These are phyloP conservation scores for Cladosporium velox DNA, from an alignment of 2,329 filamentous ascomycete genomes.

Conservation along the genomic window DNA sequence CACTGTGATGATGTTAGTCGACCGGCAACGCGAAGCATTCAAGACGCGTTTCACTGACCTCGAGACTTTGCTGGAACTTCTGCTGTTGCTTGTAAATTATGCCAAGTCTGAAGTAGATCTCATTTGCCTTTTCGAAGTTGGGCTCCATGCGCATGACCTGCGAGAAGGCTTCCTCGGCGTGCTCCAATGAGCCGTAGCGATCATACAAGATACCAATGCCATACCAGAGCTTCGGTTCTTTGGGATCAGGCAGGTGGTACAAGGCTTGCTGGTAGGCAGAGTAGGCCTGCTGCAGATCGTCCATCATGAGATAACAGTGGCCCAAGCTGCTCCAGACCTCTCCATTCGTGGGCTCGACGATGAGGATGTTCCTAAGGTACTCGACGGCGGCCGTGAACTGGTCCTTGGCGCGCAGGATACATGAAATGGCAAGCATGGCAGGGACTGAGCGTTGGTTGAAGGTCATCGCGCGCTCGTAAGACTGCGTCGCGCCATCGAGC, in stretches of 20 bases:
- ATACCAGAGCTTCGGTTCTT: constrained; percentile 99
- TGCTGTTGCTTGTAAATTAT: constrained; percentile 99
- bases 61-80: constrained; percentile 87
- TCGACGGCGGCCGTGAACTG: constrained; percentile 93
- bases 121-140: constrained; percentile 96
- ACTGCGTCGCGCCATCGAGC: constrained; percentile 81
- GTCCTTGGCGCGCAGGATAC: constrained; percentile 87
- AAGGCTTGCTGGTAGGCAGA: constrained; percentile 94
- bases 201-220: constrained; percentile 98
- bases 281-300: constrained; percentile 95
- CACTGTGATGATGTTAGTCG: constrained; percentile 61
- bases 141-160: constrained; percentile 99
- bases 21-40: constrained; percentile 21
- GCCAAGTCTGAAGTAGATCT: constrained; percentile 97
- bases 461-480: constrained; percentile 85
- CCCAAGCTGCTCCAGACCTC: constrained; percentile 96
- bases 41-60: constrained; percentile 57
- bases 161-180: constrained; percentile 96
- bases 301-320: constrained; percentile 99
- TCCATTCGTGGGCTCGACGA: constrained; percentile 84
- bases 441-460: constrained; percentile 86
- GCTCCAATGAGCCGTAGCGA: constrained; percentile 91
- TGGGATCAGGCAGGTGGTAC: constrained; percentile 89
- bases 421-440: constrained; percentile 92
- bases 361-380: constrained; percentile 86